Base-by-base conservation (phyloP, 2,329 filamentous ascomycete species). In the Fusarium sp. region DNA sequence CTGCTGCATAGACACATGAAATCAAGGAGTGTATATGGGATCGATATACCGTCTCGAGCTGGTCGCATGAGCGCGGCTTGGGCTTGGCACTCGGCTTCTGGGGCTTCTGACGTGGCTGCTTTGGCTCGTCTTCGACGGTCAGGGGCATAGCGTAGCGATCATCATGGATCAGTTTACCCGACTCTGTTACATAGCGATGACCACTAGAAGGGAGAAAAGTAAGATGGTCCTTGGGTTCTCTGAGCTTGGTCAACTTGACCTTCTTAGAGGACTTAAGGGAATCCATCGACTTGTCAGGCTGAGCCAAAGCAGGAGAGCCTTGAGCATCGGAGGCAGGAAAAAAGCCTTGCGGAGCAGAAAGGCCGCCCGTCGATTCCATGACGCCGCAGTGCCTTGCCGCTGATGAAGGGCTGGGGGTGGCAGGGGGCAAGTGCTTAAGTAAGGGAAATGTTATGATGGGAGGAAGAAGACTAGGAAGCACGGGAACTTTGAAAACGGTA, bases 31-130 rank as follows among this genome's bases (percentile, higher is more conserved):
- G 18, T 47, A 36, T 51, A 38, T 39, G 62, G 57, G 41, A 53
- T 70, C 56, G 26, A 60, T 66, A 54, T 76, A 76, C 71, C 74
- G 35, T 66, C 54, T 73, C 68, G 32, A 59, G 59, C 36, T 63
- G 45, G 38, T 63, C 42, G 44, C 42, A 53, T 22, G 71, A 62
- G 45, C 36, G 42, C 47, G 42, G 68, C 62, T 76, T 73, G 44
- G 69, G 58, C 50, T 70, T 70, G 36, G 58, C 39, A 60, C 30
- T 32, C 38, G 61, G 35, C 12, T 66, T 63, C 42, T 50, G 30
- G 32, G 54, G 26, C 26, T 47, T 75, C 36, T 57, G 36, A 39
- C 61, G 74, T 66, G 61, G 24, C 58, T 66, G 62, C 58, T 70
- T 70, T 39, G 58, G 36, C 60, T 58, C 55, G 30, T 15, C 22